Conservation (phyloP, 148 eudicot genomes). For the Amaranthus cruentus region DNA sequence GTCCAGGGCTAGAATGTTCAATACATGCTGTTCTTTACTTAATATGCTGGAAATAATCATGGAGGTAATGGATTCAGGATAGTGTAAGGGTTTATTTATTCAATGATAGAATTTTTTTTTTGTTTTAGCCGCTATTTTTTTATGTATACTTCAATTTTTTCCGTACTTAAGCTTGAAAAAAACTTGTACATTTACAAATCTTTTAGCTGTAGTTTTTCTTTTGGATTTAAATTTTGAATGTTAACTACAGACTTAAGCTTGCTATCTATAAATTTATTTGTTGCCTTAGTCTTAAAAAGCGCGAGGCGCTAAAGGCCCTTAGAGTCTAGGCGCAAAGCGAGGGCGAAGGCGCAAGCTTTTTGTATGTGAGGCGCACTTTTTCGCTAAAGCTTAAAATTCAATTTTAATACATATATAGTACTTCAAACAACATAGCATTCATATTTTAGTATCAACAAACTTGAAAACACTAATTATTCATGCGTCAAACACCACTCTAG, state of each 20-base stretch:
- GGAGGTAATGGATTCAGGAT: not conserved
- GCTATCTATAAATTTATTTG: not conserved
- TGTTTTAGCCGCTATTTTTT: constrained; percentile 3
- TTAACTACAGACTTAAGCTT: not conserved
- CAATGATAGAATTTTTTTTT: constrained; percentile 8
- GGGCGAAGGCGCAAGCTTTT: too few species aligned
- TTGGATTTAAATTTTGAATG: constrained; percentile 6
- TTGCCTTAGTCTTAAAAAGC: not conserved
- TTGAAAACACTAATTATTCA: too few species aligned
- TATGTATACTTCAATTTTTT: constrained; percentile 9
- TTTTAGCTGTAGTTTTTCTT: not conserved
- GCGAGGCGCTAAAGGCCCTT: too few species aligned
- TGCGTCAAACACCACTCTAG: too few species aligned
- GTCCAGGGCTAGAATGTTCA: constrained; percentile 43
- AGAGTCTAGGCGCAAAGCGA: too few species aligned
- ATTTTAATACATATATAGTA: too few species aligned
- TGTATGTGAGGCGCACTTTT: too few species aligned
- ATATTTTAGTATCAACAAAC: too few species aligned
- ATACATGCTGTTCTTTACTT: not conserved
- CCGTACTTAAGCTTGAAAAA: constrained; percentile 5
- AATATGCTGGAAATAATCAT: constrained; percentile 2
- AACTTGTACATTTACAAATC: constrained; percentile 9
- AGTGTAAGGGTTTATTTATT: constrained; percentile 10
- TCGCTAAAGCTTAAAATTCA: too few species aligned
- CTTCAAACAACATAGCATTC: too few species aligned